Conservation (phyloP, 1,284 basidiomycete species). For the Meripilus lineatus region DNA sequence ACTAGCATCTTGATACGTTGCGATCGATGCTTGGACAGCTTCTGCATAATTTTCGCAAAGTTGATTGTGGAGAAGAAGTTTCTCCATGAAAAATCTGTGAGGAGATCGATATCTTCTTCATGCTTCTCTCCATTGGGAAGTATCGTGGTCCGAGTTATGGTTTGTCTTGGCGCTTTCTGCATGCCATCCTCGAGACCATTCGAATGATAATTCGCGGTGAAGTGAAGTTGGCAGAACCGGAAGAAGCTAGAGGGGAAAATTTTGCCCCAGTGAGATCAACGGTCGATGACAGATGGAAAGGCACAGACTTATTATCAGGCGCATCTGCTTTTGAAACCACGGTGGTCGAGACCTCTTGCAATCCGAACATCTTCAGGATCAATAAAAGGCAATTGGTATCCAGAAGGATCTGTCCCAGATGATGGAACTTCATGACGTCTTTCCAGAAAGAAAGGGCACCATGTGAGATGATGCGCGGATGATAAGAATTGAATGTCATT, state of each 20-base stretch:
- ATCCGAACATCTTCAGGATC: conserved; percentile 96
- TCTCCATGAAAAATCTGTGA: conserved; percentile 95
- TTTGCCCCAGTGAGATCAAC: conserved; percentile 9
- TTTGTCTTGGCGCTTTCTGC: conserved; percentile 51
- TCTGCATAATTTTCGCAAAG: conserved; percentile 97
- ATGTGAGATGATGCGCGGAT: not conserved
- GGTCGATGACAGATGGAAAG: conserved; percentile 3
- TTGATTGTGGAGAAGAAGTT: conserved; percentile 99
- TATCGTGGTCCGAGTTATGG: conserved; percentile 46
- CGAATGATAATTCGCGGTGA: conserved; percentile 57
- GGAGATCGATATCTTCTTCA: conserved; percentile 85
- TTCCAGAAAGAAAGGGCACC: conserved; percentile 10
- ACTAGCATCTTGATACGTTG: conserved; percentile 96
- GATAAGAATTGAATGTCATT: conserved; percentile 1
- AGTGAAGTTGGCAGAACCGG: conserved; percentile 82
- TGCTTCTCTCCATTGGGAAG: conserved; percentile 67
- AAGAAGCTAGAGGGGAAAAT: conserved; percentile 71
- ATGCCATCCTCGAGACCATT: conserved; percentile 53
- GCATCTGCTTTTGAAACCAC: conserved; percentile 89
- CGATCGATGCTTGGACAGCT: conserved; percentile 91
- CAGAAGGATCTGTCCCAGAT: conserved; percentile 89
- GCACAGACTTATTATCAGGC: conserved; percentile 75
- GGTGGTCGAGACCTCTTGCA: conserved; percentile 84
- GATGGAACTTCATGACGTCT: conserved; percentile 99
- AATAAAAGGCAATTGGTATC: conserved; percentile 95